Base-by-base conservation (phyloP, 306 rosid species). In the Gillenia trifoliata region DNA sequence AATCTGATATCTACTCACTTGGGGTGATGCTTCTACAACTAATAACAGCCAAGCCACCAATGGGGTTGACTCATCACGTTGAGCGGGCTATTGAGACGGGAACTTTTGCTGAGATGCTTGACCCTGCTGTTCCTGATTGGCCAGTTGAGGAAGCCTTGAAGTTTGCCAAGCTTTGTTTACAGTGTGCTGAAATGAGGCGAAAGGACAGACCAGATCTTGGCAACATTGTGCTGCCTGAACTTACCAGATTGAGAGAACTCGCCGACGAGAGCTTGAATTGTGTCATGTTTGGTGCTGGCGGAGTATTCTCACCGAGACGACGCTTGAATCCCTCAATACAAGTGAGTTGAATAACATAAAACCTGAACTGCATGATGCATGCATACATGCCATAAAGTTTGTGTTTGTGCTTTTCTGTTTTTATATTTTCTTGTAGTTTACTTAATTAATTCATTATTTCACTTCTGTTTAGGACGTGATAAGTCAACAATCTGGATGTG, bases 171-270 rank as follows among this genome's bases (percentile, higher is more conserved):
- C 67, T 67, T 28, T 55, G 74, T 20, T 57, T 76, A 17, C 63
- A 56, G 25, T 76, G 79, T 57, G 79, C 68, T 49, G 79, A 76
- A 57, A 52, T 76, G 55, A 66, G 68, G 33, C 26, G 50, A 17
- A 76, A 67, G 16, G 79, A 76, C 59, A 57, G 79, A 55, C 74
- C 79, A 5, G 79, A 76, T 67, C 79, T 76, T 20, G 61, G 68
- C 6, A 76, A 47, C 34, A 68, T 66, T 40, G 59, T 76, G 31
- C 15, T 76, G 13, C 68, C 68, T 38, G 79, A 67, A 64, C 74
- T 76, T 10, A 67, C 38, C 73, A 55, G 74, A 40, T 19, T 76
- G 59, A 56, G 47, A 76, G 66, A 56, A 47, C 17, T 61, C 0
- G 69, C 61, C 2, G 77, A 73, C 1, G 69, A 73, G 22, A 73